Conservation (phyloP, 495 filamentous ascomycete species). For the Polyplosphaeria fusca region DNA sequence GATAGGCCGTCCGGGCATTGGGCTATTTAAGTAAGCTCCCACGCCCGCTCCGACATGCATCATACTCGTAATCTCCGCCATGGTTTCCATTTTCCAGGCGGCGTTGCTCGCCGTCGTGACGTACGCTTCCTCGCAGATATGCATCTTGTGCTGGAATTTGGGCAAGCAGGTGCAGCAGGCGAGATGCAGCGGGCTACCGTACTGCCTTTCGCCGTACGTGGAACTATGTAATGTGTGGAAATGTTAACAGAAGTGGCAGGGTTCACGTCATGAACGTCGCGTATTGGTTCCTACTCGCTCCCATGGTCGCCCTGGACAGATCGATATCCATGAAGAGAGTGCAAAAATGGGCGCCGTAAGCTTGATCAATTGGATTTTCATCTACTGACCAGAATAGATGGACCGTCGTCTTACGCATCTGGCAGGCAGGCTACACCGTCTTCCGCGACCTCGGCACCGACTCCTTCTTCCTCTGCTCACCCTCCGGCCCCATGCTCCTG, state of each 20-base stretch:
- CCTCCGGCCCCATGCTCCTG: neutral
- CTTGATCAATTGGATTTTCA: neutral
- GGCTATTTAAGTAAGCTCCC: too few relatives aligned
- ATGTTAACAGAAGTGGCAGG: neutral
- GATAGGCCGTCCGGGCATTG: too few relatives aligned
- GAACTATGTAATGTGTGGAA: neutral
- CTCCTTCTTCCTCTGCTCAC: neutral
- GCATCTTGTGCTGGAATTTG: neutral
- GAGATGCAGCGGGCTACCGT: neutral
- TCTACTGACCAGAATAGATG: too few relatives aligned
- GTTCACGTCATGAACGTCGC: neutral
- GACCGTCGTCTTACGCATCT: slow-evolving; percentile 3
- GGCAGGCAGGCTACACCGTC: neutral
- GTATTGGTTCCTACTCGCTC: neutral
- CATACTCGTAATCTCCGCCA: neutral
- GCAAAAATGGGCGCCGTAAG: neutral
- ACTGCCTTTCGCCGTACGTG: neutral
- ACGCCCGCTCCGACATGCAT: neutral
- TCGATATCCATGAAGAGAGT: neutral
- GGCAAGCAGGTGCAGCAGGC: neutral
- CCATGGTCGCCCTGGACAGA: neutral
- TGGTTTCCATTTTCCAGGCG: neutral
- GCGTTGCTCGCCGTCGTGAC: neutral
- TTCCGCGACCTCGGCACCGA: neutral
- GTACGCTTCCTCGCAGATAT: neutral